Conservation (phyloP, 768 basidiomycete species). For the Boletus reticulatus region DNA sequence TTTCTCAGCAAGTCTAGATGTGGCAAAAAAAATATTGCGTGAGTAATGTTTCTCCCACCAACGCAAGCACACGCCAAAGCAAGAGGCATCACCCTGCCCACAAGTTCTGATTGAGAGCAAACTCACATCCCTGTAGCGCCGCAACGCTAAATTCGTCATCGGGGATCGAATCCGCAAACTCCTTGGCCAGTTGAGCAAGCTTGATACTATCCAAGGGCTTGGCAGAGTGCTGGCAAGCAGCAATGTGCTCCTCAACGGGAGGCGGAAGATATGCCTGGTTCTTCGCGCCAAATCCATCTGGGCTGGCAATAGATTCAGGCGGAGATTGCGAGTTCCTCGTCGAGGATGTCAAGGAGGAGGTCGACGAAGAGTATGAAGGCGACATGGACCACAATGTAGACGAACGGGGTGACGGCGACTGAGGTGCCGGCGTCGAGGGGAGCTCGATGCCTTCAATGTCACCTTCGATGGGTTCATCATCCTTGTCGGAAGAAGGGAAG, state of each 20-base stretch:
- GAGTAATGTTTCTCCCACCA: conserved; percentile 25
- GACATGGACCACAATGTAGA: conserved; percentile 47
- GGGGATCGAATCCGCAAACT: conserved; percentile 79
- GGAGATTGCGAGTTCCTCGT: conserved; percentile 27
- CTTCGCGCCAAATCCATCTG: conserved; percentile 45
- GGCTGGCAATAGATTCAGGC: conserved; percentile 13
- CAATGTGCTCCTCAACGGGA: conserved; percentile 57
- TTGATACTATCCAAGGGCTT: conserved; percentile 64
- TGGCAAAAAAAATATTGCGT: conserved; percentile 9
- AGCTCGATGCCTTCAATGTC: conserved; percentile 50
- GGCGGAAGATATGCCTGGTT: conserved; percentile 66
- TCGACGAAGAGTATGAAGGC: conserved; percentile 43
- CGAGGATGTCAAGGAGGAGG: conserved; percentile 36
- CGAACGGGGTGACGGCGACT: conserved; percentile 44
- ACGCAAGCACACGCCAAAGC: conserved; percentile 21
- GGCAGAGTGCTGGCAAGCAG: conserved; percentile 57
- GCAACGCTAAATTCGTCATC: conserved; percentile 89
- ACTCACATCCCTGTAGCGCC: conserved; percentile 87
- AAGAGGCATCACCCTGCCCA: conserved; percentile 6
- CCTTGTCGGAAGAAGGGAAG: conserved; percentile 74
- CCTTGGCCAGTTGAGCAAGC: conserved; percentile 66
- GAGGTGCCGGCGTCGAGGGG: conserved; percentile 36
- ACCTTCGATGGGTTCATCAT: conserved; percentile 36
- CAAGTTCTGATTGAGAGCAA: conserved; percentile 15
- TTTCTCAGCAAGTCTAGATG: conserved; percentile 71